Evolutionary conservation across 306 rosid species (phyloP).

Genomic region (Begonia fuchsioides): DNA sequence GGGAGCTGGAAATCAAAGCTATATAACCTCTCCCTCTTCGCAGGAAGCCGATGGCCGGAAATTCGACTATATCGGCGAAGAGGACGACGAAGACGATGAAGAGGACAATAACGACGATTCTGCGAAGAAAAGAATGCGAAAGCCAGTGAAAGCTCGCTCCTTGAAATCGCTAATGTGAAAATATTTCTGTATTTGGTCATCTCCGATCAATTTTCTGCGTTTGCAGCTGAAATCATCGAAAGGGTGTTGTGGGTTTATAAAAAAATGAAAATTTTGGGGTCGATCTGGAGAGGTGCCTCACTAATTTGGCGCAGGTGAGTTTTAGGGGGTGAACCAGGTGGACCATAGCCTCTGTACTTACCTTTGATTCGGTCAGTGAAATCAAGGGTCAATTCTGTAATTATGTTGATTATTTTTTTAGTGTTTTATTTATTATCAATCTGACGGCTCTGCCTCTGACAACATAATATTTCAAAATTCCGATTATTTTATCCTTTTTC

Average conservation of each 20-base stretch:
- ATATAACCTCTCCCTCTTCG: constrained; percentile 6
- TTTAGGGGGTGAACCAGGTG: background rate
- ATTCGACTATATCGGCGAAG: constrained; percentile 30
- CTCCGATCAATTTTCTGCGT: no score
- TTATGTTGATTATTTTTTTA: no score
- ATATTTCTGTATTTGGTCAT: background rate
- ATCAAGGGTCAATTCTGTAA: background rate
- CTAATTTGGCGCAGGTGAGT: background rate
- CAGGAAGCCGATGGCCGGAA: constrained; percentile 12
- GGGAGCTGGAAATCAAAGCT: constrained; percentile 5
- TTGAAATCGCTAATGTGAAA: constrained; percentile 69
- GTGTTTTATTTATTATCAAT: no score
- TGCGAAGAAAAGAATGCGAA: constrained; percentile 52
- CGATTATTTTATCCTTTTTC: no score
- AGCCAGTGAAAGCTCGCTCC: no score
- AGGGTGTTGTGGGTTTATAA: background rate
- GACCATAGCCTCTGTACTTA: background rate
- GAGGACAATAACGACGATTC: constrained; percentile 10
- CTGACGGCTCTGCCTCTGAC: no score
- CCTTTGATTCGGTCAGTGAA: background rate
- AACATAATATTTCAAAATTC: no score
- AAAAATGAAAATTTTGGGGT: background rate
- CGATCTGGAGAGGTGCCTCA: background rate
- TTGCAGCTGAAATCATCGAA: constrained; percentile 4
- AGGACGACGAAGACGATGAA: constrained; percentile 21